phyloP scores from a whole-genome alignment of 305 asterid genomes.

The Fraxinus dipetala region DNA sequence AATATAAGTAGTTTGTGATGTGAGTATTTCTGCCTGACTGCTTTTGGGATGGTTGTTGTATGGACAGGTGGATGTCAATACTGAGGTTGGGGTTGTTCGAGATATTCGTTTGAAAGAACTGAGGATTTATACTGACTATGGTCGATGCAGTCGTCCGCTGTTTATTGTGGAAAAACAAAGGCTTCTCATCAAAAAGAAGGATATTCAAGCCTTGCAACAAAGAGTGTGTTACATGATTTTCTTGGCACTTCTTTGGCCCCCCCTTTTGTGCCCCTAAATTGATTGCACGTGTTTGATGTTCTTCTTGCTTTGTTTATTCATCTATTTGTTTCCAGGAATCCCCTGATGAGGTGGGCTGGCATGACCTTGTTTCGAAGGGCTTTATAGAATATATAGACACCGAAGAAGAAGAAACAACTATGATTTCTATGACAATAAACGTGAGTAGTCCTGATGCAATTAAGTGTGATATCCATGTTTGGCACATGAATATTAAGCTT shows the following conservation, averaged over 20 bases:
- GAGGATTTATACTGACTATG: conserved; percentile 94
- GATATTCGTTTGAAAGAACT: conserved; percentile 91
- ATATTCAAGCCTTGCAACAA: conserved; percentile 79
- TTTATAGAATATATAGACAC: conserved; percentile 87
- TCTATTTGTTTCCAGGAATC: conserved; percentile 56
- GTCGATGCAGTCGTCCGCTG: conserved; percentile 98
- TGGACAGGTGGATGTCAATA: conserved; percentile 88
- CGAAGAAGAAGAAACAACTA: conserved; percentile 96
- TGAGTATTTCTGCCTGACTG: conserved; percentile 2
- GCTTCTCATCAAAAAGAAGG: conserved; percentile 78
- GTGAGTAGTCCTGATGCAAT: conserved; percentile 42
- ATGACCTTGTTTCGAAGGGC: conserved; percentile 78
- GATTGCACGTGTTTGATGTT: conserved; percentile 1
- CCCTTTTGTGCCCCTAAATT: background rate
- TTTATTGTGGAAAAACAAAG: conserved; percentile 92
- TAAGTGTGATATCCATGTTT: background rate
- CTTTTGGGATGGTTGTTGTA: conserved; percentile 5
- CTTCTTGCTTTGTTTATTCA: conserved; percentile 13
- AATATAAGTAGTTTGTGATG: background rate
- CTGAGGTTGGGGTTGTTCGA: conserved; percentile 95
- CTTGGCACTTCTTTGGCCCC: conserved; percentile 4
- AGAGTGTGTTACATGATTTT: conserved; percentile 50
- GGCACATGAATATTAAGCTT: background rate
- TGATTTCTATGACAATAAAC: conserved; percentile 96
- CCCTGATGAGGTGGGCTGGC: conserved; percentile 94